Evolutionary conservation across 2,329 filamentous ascomycete species (phyloP), one percentile per base, ranked within the genome.

Genomic region (Sarocladium kiliense): DNA sequence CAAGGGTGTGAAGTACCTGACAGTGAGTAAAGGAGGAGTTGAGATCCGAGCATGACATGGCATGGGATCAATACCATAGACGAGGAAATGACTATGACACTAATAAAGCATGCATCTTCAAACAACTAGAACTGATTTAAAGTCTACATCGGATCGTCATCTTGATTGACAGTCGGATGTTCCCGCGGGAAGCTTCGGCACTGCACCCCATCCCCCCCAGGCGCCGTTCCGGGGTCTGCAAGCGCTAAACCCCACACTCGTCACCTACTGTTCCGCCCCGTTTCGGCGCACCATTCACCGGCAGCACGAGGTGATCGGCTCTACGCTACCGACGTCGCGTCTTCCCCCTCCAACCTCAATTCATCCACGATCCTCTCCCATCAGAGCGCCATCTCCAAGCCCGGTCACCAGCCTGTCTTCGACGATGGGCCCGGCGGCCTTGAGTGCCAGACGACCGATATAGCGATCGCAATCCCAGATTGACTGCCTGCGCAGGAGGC

Each of bases 1-100:
- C 72, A 99, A 97, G 74, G 94, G 94, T 1, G 94, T 99, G 61
- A 99, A 99, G 73, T 99, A 99, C 71, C 69, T 99, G 63, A 97
- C 92, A 16, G 76, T 87, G 50, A 87, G 84, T 64, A 83, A 82
- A 59, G 79, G 80, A 14, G 84, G 84, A 21, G 75, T 87, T 41
- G 84, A 87, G 69, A 77, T 85, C 61, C 74, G 84, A 62, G 47
- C 47, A 9, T 51, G 25, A 36, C 10, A 16, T 6, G 9, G 11
- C 9, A 9, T 25, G 21, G 9, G 9, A 25, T 18, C 11, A 25
- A 16, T 7, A 47, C 12, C 39, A 54, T 27, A 23, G 30, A 58
- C 54, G 41, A 53, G 55, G 4, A 45, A 49, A 51, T 21, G 19
- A 44, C 54, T 45, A 54, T 44, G 16, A 56, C 30, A 42, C 49